Evolutionary conservation across 371 early-diverging fungal species (phyloP).

Genomic region (Actinomortierella ambigua): DNA sequence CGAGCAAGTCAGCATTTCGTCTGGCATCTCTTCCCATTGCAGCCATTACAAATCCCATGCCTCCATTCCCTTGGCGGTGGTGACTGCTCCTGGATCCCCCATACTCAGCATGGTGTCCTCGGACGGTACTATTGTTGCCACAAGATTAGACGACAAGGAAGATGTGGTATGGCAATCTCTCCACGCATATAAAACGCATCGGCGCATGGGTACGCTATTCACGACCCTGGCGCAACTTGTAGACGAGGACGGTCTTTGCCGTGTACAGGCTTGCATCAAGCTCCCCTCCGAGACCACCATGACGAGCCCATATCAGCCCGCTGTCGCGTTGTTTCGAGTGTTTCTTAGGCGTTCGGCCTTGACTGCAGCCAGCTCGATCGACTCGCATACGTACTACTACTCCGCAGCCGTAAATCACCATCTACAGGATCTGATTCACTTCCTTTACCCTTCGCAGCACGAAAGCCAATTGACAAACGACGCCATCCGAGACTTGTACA

Average conservation of each 20-base stretch:
- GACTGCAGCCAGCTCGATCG: background rate
- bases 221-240: constrained; percentile 2
- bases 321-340: background rate
- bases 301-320: background rate
- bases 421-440: constrained; percentile 20
- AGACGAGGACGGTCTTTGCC: background rate
- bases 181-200: too few species aligned
- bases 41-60: too few species aligned
- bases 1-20: too few species aligned
- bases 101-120: too few species aligned
- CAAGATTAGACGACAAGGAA: too few species aligned
- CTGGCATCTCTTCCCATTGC: too few species aligned
- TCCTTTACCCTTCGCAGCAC: constrained; percentile 13
- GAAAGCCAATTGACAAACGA: background rate
- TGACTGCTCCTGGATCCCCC: too few species aligned
- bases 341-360: constrained; percentile 5
- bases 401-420: background rate
- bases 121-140: too few species aligned
- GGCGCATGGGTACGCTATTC: constrained; percentile 10
- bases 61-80: too few species aligned
- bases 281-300: background rate
- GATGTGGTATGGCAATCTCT: too few species aligned
- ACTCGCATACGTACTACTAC: constrained; percentile 1
- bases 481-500: constrained; percentile 29
- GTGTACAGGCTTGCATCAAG: background rate